Percentiles rank a stretch among this genome's conserved stretches.
phyloP scores from a whole-genome alignment of 1,284 basidiomycete genomes.

The Lentinula novae-zelandiae region DNA sequence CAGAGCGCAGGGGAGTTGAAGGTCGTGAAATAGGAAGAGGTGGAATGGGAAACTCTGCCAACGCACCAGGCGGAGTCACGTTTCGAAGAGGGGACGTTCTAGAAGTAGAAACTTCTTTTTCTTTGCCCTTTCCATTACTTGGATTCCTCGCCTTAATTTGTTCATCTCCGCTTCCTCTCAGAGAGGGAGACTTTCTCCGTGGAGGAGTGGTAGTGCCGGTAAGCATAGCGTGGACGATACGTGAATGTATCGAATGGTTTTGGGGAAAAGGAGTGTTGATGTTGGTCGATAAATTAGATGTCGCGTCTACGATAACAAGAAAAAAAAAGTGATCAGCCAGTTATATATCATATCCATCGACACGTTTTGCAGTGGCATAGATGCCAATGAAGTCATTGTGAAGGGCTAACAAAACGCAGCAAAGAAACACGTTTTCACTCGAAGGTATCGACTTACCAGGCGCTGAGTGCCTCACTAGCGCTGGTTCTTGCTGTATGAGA shows the following conservation, averaged over 20 bases:
- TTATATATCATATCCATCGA: not conserved
- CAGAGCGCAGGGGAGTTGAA: slow-evolving; percentile 3
- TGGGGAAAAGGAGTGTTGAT: not conserved
- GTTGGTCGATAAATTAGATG: not conserved
- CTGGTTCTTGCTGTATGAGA: not conserved
- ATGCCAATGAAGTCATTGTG: not conserved
- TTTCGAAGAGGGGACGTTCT: slow-evolving; percentile 4
- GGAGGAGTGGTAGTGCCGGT: not conserved
- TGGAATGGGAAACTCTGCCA: slow-evolving; percentile 1
- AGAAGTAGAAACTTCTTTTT: not conserved
- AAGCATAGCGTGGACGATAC: not conserved
- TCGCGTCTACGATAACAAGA: not conserved
- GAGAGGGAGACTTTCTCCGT: not conserved
- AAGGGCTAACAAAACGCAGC: not conserved
- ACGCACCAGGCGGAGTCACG: not conserved
- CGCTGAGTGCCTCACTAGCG: not conserved
- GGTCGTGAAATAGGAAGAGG: not conserved
- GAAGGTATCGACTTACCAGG: not conserved
- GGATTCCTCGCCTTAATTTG: not conserved
- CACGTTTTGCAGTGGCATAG: not conserved
- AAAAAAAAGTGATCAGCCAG: not conserved
- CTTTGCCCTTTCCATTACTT: not conserved
- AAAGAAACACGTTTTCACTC: not conserved
- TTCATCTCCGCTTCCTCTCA: not conserved
- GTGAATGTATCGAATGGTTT: not conserved